Conservation (phyloP, 306 rosid genomes). For the Cucurbita argyrosperma region DNA sequence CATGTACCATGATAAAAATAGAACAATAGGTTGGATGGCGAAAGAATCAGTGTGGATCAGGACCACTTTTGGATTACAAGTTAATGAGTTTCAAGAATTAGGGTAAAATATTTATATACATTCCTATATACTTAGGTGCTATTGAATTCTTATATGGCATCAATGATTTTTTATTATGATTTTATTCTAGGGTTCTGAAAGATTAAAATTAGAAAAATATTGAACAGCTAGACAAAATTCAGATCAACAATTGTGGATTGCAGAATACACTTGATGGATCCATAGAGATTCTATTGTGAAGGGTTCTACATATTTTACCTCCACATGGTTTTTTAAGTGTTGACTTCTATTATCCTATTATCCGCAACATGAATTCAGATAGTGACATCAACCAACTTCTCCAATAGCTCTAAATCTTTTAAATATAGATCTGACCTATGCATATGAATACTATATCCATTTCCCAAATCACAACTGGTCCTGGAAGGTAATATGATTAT, state of each 20-base stretch:
- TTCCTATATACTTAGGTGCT: not conserved
- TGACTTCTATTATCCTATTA: not conserved
- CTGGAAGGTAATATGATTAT: too few species aligned
- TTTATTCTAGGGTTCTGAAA: not conserved
- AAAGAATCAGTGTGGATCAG: not conserved
- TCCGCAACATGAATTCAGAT: not conserved
- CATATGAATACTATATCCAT: too few species aligned
- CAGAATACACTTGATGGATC: not conserved
- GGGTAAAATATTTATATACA: not conserved
- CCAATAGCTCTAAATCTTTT: too few species aligned
- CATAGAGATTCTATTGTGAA: not conserved
- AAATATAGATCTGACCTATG: too few species aligned
- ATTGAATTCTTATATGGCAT: not conserved
- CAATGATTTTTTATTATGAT: too few species aligned
- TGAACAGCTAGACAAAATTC: not conserved
- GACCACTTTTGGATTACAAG: not conserved
- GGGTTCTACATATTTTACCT: not conserved
- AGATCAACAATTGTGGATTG: not conserved
- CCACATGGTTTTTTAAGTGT: not conserved
- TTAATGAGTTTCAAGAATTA: not conserved
- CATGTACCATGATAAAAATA: too few species aligned
- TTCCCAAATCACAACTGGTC: too few species aligned
- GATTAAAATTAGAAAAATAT: not conserved
- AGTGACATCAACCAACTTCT: too few species aligned
- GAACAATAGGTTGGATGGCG: not conserved